Evolutionary conservation across 306 rosid genomes (phyloP).

Genomic region (Neltuma alba): DNA sequence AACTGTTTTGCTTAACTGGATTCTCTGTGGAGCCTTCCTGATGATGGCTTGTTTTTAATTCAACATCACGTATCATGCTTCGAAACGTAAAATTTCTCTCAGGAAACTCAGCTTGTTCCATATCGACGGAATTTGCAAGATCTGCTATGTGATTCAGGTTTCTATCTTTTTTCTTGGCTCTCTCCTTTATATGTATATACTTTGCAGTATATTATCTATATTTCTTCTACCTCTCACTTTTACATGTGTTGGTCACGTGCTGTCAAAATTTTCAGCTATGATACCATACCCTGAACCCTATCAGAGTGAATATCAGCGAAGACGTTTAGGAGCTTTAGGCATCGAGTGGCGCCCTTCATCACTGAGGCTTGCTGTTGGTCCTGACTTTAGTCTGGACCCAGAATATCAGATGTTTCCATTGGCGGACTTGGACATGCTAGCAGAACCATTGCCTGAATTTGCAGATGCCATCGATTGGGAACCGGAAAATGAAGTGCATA

Average conservation of each 20-base stretch:
- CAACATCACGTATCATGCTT: constrained; percentile 2
- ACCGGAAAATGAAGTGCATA: constrained; percentile 82
- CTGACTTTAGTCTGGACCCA: constrained; percentile 92
- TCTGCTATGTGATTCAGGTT: constrained; percentile 96
- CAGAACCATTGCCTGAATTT: constrained; percentile 83
- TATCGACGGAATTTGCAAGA: constrained; percentile 93
- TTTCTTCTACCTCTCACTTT: constrained; percentile 28
- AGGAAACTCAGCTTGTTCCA: constrained; percentile 93
- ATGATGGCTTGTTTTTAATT: constrained; percentile 22
- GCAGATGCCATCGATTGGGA: constrained; percentile 92
- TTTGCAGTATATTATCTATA: not conserved
- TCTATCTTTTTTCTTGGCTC: constrained; percentile 32
- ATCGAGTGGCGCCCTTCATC: constrained; percentile 89
- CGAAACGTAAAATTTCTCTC: constrained; percentile 41
- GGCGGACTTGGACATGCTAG: constrained; percentile 78
- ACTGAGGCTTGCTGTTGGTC: constrained; percentile 81
- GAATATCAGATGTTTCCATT: constrained; percentile 89
- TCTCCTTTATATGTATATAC: constrained; percentile 19
- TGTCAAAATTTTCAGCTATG: constrained; percentile 67
- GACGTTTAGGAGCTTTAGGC: constrained; percentile 93
- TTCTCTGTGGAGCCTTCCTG: constrained; percentile 24
- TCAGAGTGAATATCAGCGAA: constrained; percentile 86
- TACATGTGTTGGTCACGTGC: constrained; percentile 42
- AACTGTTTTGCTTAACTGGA: constrained; percentile 20
- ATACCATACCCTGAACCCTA: constrained; percentile 96